phyloP scores from a whole-genome alignment of 768 basidiomycete genomes.

The Termitomyces heimii region DNA sequence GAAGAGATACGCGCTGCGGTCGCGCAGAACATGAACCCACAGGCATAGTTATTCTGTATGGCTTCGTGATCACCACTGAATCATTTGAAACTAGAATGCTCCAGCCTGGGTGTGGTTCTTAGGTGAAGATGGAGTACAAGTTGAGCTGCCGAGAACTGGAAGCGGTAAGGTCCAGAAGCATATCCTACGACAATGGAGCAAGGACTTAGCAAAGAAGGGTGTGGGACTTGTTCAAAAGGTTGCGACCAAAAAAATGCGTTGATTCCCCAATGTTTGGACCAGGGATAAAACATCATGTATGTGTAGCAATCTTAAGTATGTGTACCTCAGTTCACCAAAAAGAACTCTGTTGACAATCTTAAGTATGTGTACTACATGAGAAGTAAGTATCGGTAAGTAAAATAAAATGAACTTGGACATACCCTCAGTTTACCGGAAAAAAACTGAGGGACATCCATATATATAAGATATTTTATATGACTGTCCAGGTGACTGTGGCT shows the following conservation, averaged over 20 bases:
- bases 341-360: too few species aligned
- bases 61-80: not conserved
- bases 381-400: too few species aligned
- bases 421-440: too few species aligned
- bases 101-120: conserved; percentile 84
- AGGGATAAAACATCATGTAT: too few species aligned
- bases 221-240: conserved; percentile 28
- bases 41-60: conserved; percentile 37
- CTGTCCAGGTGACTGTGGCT: too few species aligned
- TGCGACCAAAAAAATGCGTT: not conserved
- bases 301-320: too few species aligned
- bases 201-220: conserved; percentile 38
- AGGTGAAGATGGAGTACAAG: conserved; percentile 52
- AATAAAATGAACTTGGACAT: too few species aligned
- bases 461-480: too few species aligned
- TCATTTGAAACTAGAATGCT: conserved; percentile 45
- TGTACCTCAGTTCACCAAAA: too few species aligned
- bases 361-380: too few species aligned
- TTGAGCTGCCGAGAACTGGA: conserved; percentile 75
- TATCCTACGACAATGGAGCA: conserved; percentile 64
- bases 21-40: conserved; percentile 64
- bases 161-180: conserved; percentile 89
- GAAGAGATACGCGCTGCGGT: conserved; percentile 54
- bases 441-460: too few species aligned
- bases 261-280: too few species aligned